phyloP scores from a whole-genome alignment of 2,329 filamentous ascomycete genomes.

The Pestalotiopsis sp. region DNA sequence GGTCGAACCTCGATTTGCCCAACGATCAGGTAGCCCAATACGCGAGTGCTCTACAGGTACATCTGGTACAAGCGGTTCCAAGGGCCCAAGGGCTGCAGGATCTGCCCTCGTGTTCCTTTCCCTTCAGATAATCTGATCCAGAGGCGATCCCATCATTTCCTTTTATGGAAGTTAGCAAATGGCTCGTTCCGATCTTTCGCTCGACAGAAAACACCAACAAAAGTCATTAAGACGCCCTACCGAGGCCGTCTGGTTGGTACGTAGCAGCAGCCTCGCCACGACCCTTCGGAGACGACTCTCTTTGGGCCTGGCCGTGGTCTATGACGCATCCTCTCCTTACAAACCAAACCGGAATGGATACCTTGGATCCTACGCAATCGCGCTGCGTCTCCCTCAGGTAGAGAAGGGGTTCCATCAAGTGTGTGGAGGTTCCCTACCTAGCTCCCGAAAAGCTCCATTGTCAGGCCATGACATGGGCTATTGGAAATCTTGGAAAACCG shows the following conservation, averaged over 20 bases:
- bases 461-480: not conserved
- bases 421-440: not conserved
- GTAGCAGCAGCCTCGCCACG: not conserved
- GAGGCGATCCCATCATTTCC: not conserved
- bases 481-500: not conserved
- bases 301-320: not conserved
- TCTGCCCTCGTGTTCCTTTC: not conserved
- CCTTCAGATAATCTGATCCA: not conserved
- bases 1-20: not conserved
- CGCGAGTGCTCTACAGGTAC: not conserved
- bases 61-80: not conserved
- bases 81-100: not conserved
- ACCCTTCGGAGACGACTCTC: not conserved
- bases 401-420: not conserved
- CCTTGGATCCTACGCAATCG: not conserved
- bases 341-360: not conserved
- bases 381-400: not conserved
- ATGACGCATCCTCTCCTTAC: not conserved
- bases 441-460: not conserved
- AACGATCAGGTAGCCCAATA: not conserved
- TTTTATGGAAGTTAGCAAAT: not conserved
- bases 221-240: not conserved
- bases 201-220: too few species aligned
- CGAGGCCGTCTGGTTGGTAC: not conserved
- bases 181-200: not conserved